Evolutionary conservation across 495 filamentous ascomycete genomes (phyloP), one percentile per base, ranked within the genome.

Genomic region (Talaromyces proteolyticus): DNA sequence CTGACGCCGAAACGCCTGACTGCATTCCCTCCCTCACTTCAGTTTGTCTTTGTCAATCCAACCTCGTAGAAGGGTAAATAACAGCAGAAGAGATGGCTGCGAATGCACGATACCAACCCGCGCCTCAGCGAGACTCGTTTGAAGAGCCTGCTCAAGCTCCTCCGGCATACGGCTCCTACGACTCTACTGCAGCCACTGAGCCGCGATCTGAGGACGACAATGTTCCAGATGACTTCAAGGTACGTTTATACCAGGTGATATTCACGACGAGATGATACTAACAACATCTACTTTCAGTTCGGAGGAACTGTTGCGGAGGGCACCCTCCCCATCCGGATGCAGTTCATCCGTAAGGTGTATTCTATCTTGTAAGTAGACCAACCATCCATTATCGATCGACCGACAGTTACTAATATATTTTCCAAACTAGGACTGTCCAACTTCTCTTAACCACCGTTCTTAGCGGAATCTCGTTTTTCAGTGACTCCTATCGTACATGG

Each of bases 151-250:
- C 86, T 43, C 89, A 93, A 63, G 76, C 91, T 55, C 93, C 93
- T 54, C 93, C 93, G 5, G 29, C 29, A 8, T 34, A 34, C 29
- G 29, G 29, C 69, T 88, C 56, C 72, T 87, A 61, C 68, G 77
- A 63, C 77, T 78, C 59, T 47, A 71, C 69, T 19, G 64, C 62
- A 7, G 61, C 68, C 47, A 53, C 67, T n/a, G 76, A 84, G 47
- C 85, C 93, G 53, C 86, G 79, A 64, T 82, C 81, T 63, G 89
- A 95, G 60, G 87, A 91, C 65, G 91, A 96, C 63, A 85, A 90
- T 57, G 63, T 98, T 40, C 93, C 93, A 4, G 93, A 98, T 77
- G 93, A 98, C 73, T 97, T 98, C 79, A 98, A 95, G 75, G 86
- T 87, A 63, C 29, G 61, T 49, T 22, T 43, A 34, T 34, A 29